Evolutionary conservation across 1,284 basidiomycete species (phyloP).

Genomic region (Acaromyces ingoldii): DNA sequence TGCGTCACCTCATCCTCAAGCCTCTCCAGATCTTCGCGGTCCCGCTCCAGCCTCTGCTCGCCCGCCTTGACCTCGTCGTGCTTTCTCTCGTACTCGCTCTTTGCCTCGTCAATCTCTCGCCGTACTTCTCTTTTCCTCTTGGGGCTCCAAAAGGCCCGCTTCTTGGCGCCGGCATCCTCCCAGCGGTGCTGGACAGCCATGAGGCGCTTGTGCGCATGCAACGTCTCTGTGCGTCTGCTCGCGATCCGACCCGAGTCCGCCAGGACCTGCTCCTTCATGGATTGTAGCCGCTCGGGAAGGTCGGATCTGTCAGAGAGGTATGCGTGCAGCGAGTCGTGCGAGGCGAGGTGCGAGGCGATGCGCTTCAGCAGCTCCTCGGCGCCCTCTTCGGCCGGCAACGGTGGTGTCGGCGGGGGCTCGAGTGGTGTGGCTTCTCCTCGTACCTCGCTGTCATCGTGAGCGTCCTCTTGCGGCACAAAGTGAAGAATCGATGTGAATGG

Average conservation of each 20-base stretch:
- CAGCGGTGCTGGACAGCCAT: not conserved
- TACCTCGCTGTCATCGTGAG: no score
- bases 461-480: no score
- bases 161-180: not conserved
- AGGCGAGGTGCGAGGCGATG: no score
- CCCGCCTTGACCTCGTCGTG: not conserved
- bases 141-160: not conserved
- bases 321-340: not conserved
- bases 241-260: not conserved
- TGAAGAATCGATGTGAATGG: no score
- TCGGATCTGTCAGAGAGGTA: not conserved
- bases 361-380: no score
- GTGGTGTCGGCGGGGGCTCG: no score
- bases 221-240: not conserved
- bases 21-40: not conserved
- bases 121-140: not conserved
- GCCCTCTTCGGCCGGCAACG: no score
- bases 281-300: not conserved
- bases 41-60: not conserved
- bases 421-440: no score
- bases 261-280: not conserved
- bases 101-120: not conserved
- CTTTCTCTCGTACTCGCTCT: not conserved
- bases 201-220: not conserved
- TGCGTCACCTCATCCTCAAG: not conserved